phyloP scores from a whole-genome alignment of 108 stramenopile genomes.

The Mayamaea pseudoterrestris region DNA sequence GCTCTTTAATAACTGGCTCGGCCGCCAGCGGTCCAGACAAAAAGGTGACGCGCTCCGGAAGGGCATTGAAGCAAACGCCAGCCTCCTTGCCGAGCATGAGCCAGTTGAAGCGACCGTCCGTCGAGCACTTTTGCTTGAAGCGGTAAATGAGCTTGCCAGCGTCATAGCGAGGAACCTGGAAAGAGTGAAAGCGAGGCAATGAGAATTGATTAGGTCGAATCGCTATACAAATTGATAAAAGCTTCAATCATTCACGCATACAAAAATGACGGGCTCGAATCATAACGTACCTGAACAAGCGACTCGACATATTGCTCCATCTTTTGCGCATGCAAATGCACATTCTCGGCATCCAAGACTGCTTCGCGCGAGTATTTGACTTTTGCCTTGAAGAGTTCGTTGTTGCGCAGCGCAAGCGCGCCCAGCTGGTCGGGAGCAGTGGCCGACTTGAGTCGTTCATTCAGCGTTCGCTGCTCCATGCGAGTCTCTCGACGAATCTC shows the following conservation, averaged over 20 bases:
- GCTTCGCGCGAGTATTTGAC: slow-evolving; percentile 75
- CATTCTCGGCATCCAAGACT: slow-evolving; percentile 77
- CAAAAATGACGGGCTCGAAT: not conserved
- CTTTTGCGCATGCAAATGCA: slow-evolving; percentile 48
- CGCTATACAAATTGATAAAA: not conserved
- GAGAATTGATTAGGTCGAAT: not conserved
- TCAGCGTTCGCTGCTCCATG: slow-evolving; percentile 15
- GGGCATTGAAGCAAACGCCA: slow-evolving; percentile 66
- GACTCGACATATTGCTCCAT: slow-evolving; percentile 55
- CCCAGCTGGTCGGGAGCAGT: no score
- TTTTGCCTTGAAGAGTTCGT: slow-evolving; percentile 47
- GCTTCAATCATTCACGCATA: not conserved
- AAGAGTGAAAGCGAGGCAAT: not conserved
- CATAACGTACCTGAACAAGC: slow-evolving; percentile 55
- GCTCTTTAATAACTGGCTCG: slow-evolving; percentile 25
- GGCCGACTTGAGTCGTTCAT: slow-evolving; percentile 16
- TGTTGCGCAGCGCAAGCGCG: slow-evolving; percentile 23
- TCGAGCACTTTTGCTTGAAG: slow-evolving; percentile 33
- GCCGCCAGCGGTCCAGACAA: slow-evolving; percentile 47
- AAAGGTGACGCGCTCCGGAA: slow-evolving; percentile 53
- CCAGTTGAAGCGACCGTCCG: slow-evolving; percentile 52
- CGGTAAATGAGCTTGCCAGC: slow-evolving; percentile 36
- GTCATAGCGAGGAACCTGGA: slow-evolving; percentile 75
- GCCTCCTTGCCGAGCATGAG: slow-evolving; percentile 39
- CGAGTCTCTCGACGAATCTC: slow-evolving; percentile 61